phyloP scores from a whole-genome alignment of 1,284 basidiomycete species.

The Tilletia setariae region DNA sequence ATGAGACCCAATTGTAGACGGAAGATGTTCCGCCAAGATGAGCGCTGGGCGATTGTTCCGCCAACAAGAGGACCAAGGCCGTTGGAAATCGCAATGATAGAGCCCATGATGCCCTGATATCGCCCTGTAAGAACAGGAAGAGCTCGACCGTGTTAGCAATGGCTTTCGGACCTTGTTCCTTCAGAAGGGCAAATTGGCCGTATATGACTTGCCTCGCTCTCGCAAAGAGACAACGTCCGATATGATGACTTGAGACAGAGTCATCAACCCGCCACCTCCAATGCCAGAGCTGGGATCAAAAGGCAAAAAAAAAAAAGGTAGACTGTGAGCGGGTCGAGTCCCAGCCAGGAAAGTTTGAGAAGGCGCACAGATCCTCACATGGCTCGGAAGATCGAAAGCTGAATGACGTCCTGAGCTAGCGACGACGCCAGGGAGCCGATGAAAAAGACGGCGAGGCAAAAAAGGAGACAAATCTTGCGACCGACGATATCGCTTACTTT shows the following conservation, averaged over 20 bases:
- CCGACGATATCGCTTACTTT: conserved; percentile 21
- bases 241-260: conserved; percentile 53
- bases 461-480: conserved; percentile 17
- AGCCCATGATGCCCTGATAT: conserved; percentile 53
- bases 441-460: conserved; percentile 19
- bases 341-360: neutral
- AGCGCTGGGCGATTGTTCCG: neutral
- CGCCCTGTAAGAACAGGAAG: conserved; percentile 41
- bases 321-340: neutral
- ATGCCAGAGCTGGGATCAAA: neutral
- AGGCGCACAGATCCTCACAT: neutral
- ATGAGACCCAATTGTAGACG: conserved; percentile 54
- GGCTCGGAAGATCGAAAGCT: neutral
- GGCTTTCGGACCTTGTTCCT: no score
- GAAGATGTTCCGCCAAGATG: conserved; percentile 4
- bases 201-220: conserved; percentile 4
- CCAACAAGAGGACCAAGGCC: neutral
- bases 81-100: neutral
- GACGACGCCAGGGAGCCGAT: conserved; percentile 21
- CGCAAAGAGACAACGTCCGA: conserved; percentile 61
- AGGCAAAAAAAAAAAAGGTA: neutral
- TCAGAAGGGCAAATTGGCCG: no score
- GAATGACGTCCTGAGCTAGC: conserved; percentile 18
- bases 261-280: neutral
- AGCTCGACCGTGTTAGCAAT: neutral